Conservation (phyloP, 441 rosid genomes). For the Lagerstroemia fauriei region DNA sequence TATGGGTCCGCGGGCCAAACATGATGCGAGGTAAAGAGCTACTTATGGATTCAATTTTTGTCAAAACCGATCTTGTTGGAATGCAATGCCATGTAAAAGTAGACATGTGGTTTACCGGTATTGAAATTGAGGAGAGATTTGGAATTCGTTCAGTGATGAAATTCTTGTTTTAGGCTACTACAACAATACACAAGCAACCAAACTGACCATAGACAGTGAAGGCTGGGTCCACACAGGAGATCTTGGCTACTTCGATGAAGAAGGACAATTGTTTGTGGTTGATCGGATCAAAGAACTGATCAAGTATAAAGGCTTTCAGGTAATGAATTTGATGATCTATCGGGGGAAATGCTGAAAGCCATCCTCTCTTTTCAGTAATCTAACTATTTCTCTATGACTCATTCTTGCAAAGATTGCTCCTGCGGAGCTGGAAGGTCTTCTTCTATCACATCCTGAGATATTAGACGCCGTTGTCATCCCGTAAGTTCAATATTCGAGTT, state of each 20-base stretch:
- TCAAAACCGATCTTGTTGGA: not conserved
- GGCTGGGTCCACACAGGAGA: constrained; percentile 73
- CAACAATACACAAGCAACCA: constrained; percentile 60
- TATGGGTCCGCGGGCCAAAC: constrained; percentile 86
- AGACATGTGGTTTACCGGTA: not conserved
- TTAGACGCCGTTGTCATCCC: constrained; percentile 81
- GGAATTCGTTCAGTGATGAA: not conserved
- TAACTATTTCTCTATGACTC: not conserved
- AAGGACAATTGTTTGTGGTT: constrained; percentile 62
- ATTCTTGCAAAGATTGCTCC: constrained; percentile 68
- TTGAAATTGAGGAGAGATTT: not conserved
- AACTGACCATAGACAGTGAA: constrained; percentile 50
- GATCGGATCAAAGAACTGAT: constrained; percentile 77
- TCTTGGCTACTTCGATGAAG: constrained; percentile 72
- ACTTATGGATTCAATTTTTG: not conserved
- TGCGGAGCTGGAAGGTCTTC: constrained; percentile 93
- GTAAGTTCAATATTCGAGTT: constrained; percentile 45
- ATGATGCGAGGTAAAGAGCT: constrained; percentile 69
- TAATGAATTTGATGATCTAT: constrained; percentile 16
- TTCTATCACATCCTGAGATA: constrained; percentile 78
- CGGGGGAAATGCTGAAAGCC: not conserved
- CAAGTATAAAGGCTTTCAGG: constrained; percentile 78
- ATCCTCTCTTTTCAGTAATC: not conserved
- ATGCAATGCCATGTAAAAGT: not conserved
- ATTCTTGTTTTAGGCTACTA: constrained; percentile 43